These are phyloP conservation scores for Cyanidioschyzon merolae DNA, from an alignment of 23 red algal genomes.

Conservation along the genomic window DNA sequence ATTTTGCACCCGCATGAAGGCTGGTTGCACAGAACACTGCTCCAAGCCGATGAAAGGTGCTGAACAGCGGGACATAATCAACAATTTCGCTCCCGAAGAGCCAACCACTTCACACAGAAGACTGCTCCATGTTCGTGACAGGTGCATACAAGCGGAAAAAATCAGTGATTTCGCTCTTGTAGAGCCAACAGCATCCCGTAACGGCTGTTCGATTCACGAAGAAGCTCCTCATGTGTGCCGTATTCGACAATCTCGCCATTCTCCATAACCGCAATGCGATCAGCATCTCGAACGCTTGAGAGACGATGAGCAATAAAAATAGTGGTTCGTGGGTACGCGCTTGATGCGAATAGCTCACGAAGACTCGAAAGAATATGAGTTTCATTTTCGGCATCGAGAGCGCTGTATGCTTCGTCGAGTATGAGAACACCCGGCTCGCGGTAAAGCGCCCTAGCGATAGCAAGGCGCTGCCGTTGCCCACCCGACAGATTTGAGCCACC, in stretches of 20 bases:
- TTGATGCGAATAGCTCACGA: neutral
- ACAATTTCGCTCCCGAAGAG: conserved; percentile 30
- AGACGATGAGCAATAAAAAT: conserved; percentile 25
- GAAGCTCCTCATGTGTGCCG: conserved; percentile 55
- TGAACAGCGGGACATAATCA: no score
- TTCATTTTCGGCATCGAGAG: conserved; percentile 28
- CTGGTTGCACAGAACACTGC: neutral
- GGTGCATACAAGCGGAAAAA: no score
- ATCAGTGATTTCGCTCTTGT: conserved; percentile 20
- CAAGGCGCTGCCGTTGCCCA: conserved; percentile 77
- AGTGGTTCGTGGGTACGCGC: neutral
- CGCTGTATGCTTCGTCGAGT: conserved; percentile 64
- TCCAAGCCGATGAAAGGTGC: neutral
- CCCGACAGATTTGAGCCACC: conserved; percentile 63
- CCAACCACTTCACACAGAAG: conserved; percentile 53
- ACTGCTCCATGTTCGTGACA: no score
- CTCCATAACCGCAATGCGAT: conserved; percentile 80
- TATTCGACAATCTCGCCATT: conserved; percentile 56
- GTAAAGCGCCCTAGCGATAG: conserved; percentile 75
- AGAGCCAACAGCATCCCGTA: conserved; percentile 59
- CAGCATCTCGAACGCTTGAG: conserved; percentile 67
- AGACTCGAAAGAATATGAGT: neutral
- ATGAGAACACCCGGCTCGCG: conserved; percentile 56
- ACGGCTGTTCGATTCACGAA: conserved; percentile 33
- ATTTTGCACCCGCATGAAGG: neutral